phyloP scores from a whole-genome alignment of 2,329 filamentous ascomycete species.

The Aspergillus sp. region DNA sequence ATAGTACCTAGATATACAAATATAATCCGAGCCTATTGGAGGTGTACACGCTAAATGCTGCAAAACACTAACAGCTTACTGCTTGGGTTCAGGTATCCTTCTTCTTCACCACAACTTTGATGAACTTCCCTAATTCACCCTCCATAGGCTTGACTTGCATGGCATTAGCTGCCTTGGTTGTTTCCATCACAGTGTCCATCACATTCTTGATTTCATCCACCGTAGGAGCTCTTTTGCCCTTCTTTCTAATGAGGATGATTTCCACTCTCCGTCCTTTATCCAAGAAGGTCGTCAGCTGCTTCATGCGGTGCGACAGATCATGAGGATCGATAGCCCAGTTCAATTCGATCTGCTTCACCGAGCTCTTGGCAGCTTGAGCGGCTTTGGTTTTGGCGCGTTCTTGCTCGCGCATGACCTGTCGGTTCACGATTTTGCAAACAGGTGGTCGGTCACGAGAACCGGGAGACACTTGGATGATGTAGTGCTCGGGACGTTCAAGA shows the following conservation, averaged over 20 bases:
- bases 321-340: slow-evolving; percentile 80
- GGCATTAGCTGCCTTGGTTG: slow-evolving; percentile 39
- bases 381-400: slow-evolving; percentile 35
- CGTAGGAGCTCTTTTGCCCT: slow-evolving; percentile 56
- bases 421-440: slow-evolving; percentile 67
- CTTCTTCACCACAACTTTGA: slow-evolving; percentile 34
- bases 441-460: slow-evolving; percentile 39
- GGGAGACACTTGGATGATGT: slow-evolving; percentile 47
- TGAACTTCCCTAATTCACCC: slow-evolving; percentile 34
- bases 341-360: slow-evolving; percentile 74
- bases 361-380: slow-evolving; percentile 37
- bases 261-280: slow-evolving; percentile 71
- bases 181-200: slow-evolving; percentile 47
- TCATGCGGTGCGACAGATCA: slow-evolving; percentile 69
- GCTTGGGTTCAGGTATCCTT: slow-evolving; percentile 8
- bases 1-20: neutral
- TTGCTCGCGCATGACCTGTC: slow-evolving; percentile 45
- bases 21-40: too few species aligned
- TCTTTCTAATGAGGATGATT: slow-evolving; percentile 65
- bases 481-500: slow-evolving; percentile 47
- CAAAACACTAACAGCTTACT: too few species aligned
- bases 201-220: slow-evolving; percentile 58
- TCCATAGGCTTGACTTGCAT: slow-evolving; percentile 38
- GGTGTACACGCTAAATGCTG: too few species aligned
- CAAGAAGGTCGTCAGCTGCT: slow-evolving; percentile 64